Evolutionary conservation across 768 basidiomycete species (phyloP), one percentile per base, ranked within the genome.

Genomic region (Favolaschia claudopus): DNA sequence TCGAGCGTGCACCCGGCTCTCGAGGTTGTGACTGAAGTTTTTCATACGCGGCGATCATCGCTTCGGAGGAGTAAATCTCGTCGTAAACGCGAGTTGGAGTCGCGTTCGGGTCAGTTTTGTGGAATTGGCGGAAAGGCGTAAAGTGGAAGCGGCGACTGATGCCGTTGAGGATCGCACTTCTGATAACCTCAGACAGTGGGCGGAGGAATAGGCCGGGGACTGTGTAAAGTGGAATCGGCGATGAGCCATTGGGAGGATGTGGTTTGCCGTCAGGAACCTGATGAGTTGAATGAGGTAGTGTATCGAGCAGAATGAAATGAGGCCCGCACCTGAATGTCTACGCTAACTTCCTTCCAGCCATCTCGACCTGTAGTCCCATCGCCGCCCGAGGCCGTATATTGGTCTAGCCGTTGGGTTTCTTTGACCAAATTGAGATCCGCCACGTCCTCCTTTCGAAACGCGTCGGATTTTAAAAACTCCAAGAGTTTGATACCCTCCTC

Each of bases 161-260:
- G n/a, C 27, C 28, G 7, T 59, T 38, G n/a, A 22, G 17, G 1
- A 65, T 43, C 1, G 61, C 51, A 1, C 38, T 22, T 9, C 44
- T 55, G 27, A 70, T 64, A 7, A 68, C 47, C 5, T 62, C 63
- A 0, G 48, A 39, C 7, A 74, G 42, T 0, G 36, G 33, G 0
- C 69, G 66, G n/a, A 65, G 47, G 40, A 47, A 58, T 3, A 75
- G 39, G 1, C 60, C 66, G 1, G 52, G 31, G 12, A 74, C 63
- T n/a, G 40, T 15, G 40, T 43, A 43, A 9, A 10, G 40, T 13
- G 24, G 40, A 10, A 43, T 13, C 13, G 40, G 22, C 40, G n/a
- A n/a, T n/a, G n/a, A n/a, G n/a, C n/a, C n/a, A n/a, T n/a, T n/a
- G n/a, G n/a, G n/a, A n/a, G n/a, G n/a, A n/a, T n/a, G n/a, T n/a